These are phyloP conservation scores for Clathrospora elynae DNA, from an alignment of 2,329 filamentous ascomycete genomes.

Conservation along the genomic window DNA sequence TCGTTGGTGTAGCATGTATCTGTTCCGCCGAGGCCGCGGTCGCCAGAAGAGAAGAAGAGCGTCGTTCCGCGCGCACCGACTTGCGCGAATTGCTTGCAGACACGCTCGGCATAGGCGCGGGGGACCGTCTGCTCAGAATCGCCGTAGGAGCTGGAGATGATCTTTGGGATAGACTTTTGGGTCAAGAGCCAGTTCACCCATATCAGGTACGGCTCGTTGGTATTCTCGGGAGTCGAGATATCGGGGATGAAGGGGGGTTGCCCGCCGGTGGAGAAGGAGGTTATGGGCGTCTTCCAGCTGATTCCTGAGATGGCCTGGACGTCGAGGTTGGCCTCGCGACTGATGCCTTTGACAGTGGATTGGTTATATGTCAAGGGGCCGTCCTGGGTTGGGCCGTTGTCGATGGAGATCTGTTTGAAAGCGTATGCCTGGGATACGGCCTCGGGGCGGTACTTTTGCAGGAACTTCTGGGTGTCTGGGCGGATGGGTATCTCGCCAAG, in stretches of 20 bases:
- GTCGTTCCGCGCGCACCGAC: constrained; percentile 71
- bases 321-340: constrained; percentile 67
- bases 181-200: constrained; percentile 65
- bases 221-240: constrained; percentile 54
- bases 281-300: constrained; percentile 59
- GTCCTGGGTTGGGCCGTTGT: constrained; percentile 59
- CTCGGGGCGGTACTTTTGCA: constrained; percentile 60
- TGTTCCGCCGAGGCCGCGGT: constrained; percentile 61
- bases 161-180: constrained; percentile 63
- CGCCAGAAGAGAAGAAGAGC: constrained; percentile 67
- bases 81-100: constrained; percentile 68
- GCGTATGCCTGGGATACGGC: constrained; percentile 54
- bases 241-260: constrained; percentile 59
- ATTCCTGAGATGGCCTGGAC: constrained; percentile 65
- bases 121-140: constrained; percentile 70
- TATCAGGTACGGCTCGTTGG: constrained; percentile 71
- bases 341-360: constrained; percentile 34
- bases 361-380: constrained; percentile 45
- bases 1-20: constrained; percentile 64
- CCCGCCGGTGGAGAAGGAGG: constrained; percentile 65
- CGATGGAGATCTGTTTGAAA: constrained; percentile 64
- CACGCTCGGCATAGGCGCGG: constrained; percentile 62
- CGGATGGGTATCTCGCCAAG: constrained; percentile 58
- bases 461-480: constrained; percentile 62
- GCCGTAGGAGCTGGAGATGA: constrained; percentile 69